These are phyloP conservation scores for Lactarius akahatsu DNA, from an alignment of 768 basidiomycete species.

Conservation along the genomic window DNA sequence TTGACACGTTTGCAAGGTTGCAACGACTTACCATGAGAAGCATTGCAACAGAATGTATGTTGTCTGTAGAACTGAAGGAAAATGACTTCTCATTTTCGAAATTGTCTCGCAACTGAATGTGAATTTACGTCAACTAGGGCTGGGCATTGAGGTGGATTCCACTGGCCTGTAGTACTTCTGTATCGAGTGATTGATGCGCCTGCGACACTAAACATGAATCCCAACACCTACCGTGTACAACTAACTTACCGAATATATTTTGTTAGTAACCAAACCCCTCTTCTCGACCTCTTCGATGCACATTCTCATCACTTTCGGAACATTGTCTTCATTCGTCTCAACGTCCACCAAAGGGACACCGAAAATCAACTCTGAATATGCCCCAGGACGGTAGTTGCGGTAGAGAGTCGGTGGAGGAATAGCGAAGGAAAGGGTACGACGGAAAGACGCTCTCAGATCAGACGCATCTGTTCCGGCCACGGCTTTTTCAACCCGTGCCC, in stretches of 20 bases:
- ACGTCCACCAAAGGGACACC: not conserved
- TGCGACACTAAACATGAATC: not conserved
- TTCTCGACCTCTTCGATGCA: not conserved
- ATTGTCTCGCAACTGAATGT: not conserved
- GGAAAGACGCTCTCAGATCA: not conserved
- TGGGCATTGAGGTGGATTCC: not conserved
- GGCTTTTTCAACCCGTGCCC: not conserved
- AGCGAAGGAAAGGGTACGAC: not conserved
- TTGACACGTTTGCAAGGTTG: not conserved
- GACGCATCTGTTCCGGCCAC: not conserved
- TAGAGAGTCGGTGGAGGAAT: not conserved
- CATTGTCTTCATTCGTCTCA: not conserved
- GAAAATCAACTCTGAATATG: not conserved
- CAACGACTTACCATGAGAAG: not conserved
- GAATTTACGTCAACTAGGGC: not conserved
- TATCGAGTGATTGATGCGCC: not conserved
- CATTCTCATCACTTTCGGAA: not conserved
- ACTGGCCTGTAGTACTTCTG: not conserved
- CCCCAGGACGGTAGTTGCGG: not conserved
- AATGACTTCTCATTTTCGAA: not conserved
- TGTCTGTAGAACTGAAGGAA: not conserved
- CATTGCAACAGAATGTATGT: not conserved
- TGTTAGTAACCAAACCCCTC: not conserved
- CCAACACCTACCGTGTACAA: not conserved
- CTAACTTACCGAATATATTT: not conserved